Conservation (phyloP, 2,329 filamentous ascomycete genomes). For the Colletotrichum incanum region DNA sequence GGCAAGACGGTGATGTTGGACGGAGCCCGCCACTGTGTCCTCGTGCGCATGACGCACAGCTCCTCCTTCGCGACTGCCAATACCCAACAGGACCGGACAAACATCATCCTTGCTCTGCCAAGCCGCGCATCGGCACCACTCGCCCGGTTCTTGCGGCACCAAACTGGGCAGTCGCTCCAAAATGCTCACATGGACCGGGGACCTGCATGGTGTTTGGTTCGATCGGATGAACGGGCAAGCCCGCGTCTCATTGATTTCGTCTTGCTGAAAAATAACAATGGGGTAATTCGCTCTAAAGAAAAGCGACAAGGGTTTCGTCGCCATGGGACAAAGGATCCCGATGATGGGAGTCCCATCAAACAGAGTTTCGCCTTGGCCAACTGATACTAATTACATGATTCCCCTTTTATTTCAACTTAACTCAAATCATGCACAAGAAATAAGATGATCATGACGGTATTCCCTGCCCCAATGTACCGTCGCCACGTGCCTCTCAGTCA, state of each 20-base stretch:
- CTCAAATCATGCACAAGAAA: not conserved
- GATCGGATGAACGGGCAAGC: conserved; percentile 25
- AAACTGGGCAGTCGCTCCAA: not conserved
- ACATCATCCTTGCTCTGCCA: not conserved
- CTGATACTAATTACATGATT: not conserved
- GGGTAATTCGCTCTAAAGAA: not conserved
- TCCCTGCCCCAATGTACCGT: not conserved
- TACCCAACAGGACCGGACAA: not conserved
- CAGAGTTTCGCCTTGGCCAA: conserved; percentile 18
- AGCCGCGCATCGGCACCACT: not conserved
- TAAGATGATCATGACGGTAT: not conserved
- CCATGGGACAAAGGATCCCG: not conserved
- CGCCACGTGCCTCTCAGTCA: not conserved
- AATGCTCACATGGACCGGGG: conserved; percentile 13
- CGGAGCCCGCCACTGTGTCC: too few relatives aligned
- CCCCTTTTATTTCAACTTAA: not conserved
- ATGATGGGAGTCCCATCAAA: conserved; percentile 20
- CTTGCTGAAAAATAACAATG: not conserved
- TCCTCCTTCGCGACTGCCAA: not conserved
- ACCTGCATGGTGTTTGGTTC: conserved; percentile 9
- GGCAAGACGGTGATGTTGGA: too few relatives aligned
- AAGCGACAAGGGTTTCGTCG: not conserved
- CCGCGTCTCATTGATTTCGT: not conserved
- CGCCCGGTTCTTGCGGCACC: conserved; percentile 6
- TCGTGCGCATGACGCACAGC: not conserved